Percentiles rank a stretch among this genome's conserved stretches.
Conservation (phyloP, 1,284 basidiomycete species). For the Trametes hirsuta region DNA sequence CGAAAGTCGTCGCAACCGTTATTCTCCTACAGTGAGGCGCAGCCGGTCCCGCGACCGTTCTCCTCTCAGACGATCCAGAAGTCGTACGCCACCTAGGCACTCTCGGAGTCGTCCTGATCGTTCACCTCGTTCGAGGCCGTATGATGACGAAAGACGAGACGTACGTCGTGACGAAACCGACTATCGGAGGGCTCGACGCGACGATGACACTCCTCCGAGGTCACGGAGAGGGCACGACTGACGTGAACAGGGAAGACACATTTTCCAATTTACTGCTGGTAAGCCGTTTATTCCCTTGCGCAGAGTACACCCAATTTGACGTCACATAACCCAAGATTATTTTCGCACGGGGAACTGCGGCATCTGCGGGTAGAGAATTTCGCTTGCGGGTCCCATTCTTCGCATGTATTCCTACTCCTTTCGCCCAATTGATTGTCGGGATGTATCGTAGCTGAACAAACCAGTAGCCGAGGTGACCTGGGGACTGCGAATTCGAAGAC, state of each 20-base stretch:
- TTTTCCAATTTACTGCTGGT: not conserved
- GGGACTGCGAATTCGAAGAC: no score
- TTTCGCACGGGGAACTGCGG: no score
- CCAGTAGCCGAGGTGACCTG: no score
- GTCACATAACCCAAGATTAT: not conserved
- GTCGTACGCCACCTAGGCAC: constrained; percentile 14
- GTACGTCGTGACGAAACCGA: constrained; percentile 11
- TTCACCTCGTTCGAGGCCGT: constrained; percentile 12
- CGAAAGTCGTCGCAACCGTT: constrained; percentile 9
- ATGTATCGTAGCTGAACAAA: not conserved
- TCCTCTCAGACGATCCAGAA: constrained; percentile 13
- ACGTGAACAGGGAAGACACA: constrained; percentile 9
- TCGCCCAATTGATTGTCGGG: not conserved
- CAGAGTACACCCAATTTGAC: not conserved
- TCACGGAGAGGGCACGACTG: constrained; percentile 24
- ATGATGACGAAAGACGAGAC: constrained; percentile 21
- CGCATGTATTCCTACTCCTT: not conserved
- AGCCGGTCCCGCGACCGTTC: constrained; percentile 26
- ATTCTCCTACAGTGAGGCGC: constrained; percentile 21
- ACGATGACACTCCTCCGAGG: constrained; percentile 19
- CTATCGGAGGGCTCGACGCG: constrained; percentile 13
- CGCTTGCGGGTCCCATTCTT: no score
- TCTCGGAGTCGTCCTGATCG: constrained; percentile 2
- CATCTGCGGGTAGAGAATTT: no score
- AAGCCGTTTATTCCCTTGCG: not conserved